Evolutionary conservation across 2,329 filamentous ascomycete genomes (phyloP).

Genomic region (Oidium heveae): DNA sequence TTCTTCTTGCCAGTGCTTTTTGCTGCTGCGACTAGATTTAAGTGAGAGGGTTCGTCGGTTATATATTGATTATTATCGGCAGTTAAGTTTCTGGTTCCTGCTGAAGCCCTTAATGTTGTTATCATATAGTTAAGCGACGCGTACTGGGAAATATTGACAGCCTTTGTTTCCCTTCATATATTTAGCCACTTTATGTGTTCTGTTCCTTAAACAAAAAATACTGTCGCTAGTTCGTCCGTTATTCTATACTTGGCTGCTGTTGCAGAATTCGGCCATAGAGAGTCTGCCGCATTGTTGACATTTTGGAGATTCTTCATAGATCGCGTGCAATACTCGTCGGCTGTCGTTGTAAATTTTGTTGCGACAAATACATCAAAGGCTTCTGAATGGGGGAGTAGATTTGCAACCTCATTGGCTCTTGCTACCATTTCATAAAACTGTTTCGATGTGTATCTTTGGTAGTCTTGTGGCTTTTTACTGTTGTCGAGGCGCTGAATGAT

Average conservation of each 20-base stretch:
- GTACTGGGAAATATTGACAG: not conserved
- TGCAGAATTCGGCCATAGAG: not conserved
- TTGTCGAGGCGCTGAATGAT: too few relatives aligned
- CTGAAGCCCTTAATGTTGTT: not conserved
- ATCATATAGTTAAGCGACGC: not conserved
- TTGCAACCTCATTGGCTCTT: not conserved
- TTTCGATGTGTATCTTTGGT: not conserved
- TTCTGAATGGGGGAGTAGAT: not conserved
- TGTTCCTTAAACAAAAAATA: not conserved
- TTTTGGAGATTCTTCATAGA: not conserved
- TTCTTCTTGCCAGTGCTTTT: not conserved
- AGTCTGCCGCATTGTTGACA: not conserved
- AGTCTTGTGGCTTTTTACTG: not conserved
- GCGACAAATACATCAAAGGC: not conserved
- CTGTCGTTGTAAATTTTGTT: not conserved
- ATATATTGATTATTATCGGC: not conserved
- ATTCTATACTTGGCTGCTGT: not conserved
- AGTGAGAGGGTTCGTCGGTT: not conserved
- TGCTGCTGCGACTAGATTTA: not conserved
- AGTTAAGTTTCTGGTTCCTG: not conserved
- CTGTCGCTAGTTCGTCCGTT: not conserved
- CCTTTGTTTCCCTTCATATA: not conserved
- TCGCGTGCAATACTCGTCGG: not conserved
- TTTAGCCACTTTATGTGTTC: not conserved
- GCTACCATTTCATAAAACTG: not conserved